These are phyloP conservation scores for Exophiala aquamarina DNA, from an alignment of 2,329 filamentous ascomycete species.

Conservation along the genomic window DNA sequence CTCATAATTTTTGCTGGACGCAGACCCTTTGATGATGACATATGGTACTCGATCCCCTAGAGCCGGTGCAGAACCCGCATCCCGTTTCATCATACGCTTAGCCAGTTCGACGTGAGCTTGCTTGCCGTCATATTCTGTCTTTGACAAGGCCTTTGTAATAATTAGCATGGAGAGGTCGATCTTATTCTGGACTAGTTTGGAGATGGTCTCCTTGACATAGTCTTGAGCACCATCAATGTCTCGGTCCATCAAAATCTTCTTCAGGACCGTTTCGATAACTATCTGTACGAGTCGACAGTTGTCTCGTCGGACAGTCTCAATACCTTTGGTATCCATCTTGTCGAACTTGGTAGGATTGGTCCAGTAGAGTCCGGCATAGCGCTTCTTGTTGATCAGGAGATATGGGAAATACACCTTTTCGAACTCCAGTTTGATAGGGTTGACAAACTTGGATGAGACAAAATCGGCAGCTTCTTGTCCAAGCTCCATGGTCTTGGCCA, in stretches of 20 bases:
- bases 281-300: conserved; percentile 95
- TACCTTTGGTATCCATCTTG: conserved; percentile 99
- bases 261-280: conserved; percentile 92
- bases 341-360: conserved; percentile 92
- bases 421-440: conserved; percentile 98
- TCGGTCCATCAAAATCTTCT: conserved; percentile 92
- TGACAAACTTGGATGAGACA: conserved; percentile 89
- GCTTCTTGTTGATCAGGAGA: conserved; percentile 98
- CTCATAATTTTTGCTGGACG: conserved; percentile 92
- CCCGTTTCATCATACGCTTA: conserved; percentile 94
- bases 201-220: conserved; percentile 95
- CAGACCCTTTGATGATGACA: conserved; percentile 90
- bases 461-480: conserved; percentile 88
- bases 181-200: conserved; percentile 93
- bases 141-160: conserved; percentile 95
- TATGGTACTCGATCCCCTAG: conserved; percentile 96
- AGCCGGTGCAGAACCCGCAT: conserved; percentile 87
- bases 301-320: conserved; percentile 94
- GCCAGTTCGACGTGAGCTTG: conserved; percentile 96
- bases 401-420: conserved; percentile 99
- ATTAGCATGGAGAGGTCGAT: conserved; percentile 99
- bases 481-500: conserved; percentile 87
- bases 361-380: conserved; percentile 97
- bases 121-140: conserved; percentile 84
- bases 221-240: conserved; percentile 89